These are phyloP conservation scores for Pseudogymnoascus sp. DNA, from an alignment of 2,329 filamentous ascomycete genomes.

Conservation along the genomic window DNA sequence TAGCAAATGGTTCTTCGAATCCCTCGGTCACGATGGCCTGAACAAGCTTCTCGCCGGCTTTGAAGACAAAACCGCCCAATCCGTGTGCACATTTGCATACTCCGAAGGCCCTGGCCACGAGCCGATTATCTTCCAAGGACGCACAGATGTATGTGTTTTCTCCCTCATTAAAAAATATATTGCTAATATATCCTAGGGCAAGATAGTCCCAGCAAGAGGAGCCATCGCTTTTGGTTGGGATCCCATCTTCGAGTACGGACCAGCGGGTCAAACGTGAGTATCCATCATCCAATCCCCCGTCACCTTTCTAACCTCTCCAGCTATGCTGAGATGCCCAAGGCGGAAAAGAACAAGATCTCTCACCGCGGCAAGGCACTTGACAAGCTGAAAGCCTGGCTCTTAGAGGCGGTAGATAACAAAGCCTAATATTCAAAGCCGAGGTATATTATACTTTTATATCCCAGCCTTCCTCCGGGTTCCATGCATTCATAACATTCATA, in stretches of 20 bases:
- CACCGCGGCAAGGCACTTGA: slow-evolving; percentile 81
- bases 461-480: background rate
- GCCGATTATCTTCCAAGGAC: slow-evolving; percentile 82
- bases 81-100: slow-evolving; percentile 94
- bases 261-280: slow-evolving; percentile 54
- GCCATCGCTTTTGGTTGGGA: slow-evolving; percentile 87
- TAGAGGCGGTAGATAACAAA: slow-evolving; percentile 18
- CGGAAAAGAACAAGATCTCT: slow-evolving; percentile 82
- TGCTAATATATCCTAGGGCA: slow-evolving; percentile 41
- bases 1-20: slow-evolving; percentile 90
- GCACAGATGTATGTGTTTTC: slow-evolving; percentile 59
- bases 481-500: background rate
- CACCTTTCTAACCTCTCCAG: slow-evolving; percentile 32
- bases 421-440: background rate
- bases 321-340: slow-evolving; percentile 89
- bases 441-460: background rate
- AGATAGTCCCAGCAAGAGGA: slow-evolving; percentile 77
- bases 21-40: slow-evolving; percentile 72
- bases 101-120: slow-evolving; percentile 75
- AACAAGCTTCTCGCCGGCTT: slow-evolving; percentile 87
- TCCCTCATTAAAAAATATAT: background rate
- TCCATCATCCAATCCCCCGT: background rate
- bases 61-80: slow-evolving; percentile 81
- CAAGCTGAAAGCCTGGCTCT: slow-evolving; percentile 76
- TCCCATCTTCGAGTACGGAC: slow-evolving; percentile 83